A percentile compares a stretch with the other conserved stretches of the same genome.
These are phyloP conservation scores for Aspergillus texensis DNA, from an alignment of 2,329 filamentous ascomycete genomes.

Conservation along the genomic window DNA sequence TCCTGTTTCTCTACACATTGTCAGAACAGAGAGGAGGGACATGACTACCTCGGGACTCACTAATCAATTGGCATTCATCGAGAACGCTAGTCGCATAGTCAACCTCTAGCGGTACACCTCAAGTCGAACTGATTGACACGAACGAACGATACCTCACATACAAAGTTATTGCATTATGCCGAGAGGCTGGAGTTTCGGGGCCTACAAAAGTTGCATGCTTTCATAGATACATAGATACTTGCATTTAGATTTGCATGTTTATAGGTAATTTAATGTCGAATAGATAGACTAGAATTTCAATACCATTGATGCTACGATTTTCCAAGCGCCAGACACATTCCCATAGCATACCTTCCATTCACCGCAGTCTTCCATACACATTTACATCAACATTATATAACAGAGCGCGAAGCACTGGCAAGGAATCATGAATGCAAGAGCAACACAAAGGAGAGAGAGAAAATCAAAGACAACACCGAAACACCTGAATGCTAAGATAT, in stretches of 20 bases:
- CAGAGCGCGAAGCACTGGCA: not conserved
- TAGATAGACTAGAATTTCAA: not conserved
- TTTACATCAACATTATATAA: not conserved
- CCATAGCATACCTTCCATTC: not conserved
- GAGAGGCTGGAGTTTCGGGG: slow-evolving; percentile 4
- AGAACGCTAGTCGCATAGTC: not conserved
- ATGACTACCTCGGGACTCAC: not conserved
- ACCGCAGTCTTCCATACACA: not conserved
- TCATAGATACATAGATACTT: not conserved
- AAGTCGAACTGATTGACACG: not conserved
- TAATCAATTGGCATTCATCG: not conserved
- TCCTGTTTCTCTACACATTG: not conserved
- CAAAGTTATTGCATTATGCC: not conserved
- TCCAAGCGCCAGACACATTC: not conserved
- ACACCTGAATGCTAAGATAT: slow-evolving; percentile 19
- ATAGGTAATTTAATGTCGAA: not conserved
- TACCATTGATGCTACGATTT: not conserved
- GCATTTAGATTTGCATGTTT: not conserved
- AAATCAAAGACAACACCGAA: slow-evolving; percentile 10
- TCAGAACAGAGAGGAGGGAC: not conserved
- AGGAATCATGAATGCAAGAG: not conserved
- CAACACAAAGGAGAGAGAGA: not conserved
- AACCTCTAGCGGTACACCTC: too few species aligned
- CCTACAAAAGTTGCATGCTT: slow-evolving; percentile 4
- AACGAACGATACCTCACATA: not conserved